Conservation (phyloP, 1,139 yeast species). For the Lodderomyces metapsilosis region DNA sequence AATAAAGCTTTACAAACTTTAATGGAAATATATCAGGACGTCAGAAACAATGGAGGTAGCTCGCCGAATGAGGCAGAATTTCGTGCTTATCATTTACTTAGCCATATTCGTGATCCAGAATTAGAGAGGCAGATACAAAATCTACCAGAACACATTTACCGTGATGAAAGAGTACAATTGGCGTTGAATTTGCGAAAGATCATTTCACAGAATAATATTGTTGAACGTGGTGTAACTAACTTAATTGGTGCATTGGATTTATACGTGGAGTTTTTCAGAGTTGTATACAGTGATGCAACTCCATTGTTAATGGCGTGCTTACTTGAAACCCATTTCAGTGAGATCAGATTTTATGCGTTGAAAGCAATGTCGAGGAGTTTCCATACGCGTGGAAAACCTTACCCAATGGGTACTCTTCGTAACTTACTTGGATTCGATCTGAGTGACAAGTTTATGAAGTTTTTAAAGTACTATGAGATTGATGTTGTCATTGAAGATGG, state of each 20-base stretch:
- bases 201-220: slow-evolving; percentile 60
- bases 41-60: slow-evolving; percentile 63
- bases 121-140: slow-evolving; percentile 73
- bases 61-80: slow-evolving; percentile 92
- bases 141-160: slow-evolving; percentile 57
- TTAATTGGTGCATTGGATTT: slow-evolving; percentile 63
- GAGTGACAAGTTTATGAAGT: slow-evolving; percentile 48
- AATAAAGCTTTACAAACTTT: slow-evolving; percentile 89
- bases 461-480: slow-evolving; percentile 66
- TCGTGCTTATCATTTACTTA: slow-evolving; percentile 79
- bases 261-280: slow-evolving; percentile 64
- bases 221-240: slow-evolving; percentile 55
- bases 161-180: slow-evolving; percentile 59
- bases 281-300: slow-evolving; percentile 46
- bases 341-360: slow-evolving; percentile 72
- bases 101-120: slow-evolving; percentile 84
- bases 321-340: slow-evolving; percentile 78
- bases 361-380: slow-evolving; percentile 65
- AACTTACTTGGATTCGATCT: slow-evolving; percentile 66
- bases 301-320: slow-evolving; percentile 76
- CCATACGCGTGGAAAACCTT: slow-evolving; percentile 71
- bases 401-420: slow-evolving; percentile 47
- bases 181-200: slow-evolving; percentile 71
- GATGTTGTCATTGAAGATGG: slow-evolving; percentile 37
- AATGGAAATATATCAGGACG: slow-evolving; percentile 82